phyloP scores from a whole-genome alignment of 352 stramenopile genomes.

The Saprolegnia diclina region DNA sequence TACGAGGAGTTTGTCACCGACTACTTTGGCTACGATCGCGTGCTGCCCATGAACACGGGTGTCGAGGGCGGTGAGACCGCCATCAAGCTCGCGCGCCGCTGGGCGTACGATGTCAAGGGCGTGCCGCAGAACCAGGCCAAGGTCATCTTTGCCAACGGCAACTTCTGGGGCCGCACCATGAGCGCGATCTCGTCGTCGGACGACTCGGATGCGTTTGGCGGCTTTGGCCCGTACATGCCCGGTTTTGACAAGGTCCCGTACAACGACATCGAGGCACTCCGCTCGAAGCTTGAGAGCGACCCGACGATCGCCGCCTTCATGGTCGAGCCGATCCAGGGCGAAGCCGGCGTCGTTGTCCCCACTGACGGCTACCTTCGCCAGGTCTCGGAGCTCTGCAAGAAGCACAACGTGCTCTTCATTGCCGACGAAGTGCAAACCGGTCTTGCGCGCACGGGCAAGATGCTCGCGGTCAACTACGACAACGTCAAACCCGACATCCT shows the following conservation, averaged over 20 bases:
- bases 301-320: slow-evolving; percentile 97
- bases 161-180: slow-evolving; percentile 99
- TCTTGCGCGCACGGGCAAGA: slow-evolving; percentile 94
- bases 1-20: slow-evolving; percentile 97
- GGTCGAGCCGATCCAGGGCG: slow-evolving; percentile 99
- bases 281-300: slow-evolving; percentile 73
- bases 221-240: slow-evolving; percentile 98
- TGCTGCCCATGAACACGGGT: slow-evolving; percentile 99
- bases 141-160: slow-evolving; percentile 96
- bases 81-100: slow-evolving; percentile 94
- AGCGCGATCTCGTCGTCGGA: slow-evolving; percentile 94
- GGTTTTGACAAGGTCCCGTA: slow-evolving; percentile 91
- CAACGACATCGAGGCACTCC: slow-evolving; percentile 89
- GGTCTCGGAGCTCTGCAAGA: slow-evolving; percentile 89
- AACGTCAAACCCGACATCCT: slow-evolving; percentile 97
- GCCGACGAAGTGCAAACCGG: slow-evolving; percentile 98
- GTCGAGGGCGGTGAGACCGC: slow-evolving; percentile 98
- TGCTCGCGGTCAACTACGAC: slow-evolving; percentile 95
- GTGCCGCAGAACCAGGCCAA: slow-evolving; percentile 88
- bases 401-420: slow-evolving; percentile 99
- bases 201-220: slow-evolving; percentile 78
- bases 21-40: slow-evolving; percentile 96
- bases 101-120: slow-evolving; percentile 98
- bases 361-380: slow-evolving; percentile 93
- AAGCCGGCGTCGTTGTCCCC: slow-evolving; percentile 97